Evolutionary conservation across 1,284 basidiomycete genomes (phyloP), one percentile per base, ranked within the genome.

Genomic region (Leccinum subfulvum): DNA sequence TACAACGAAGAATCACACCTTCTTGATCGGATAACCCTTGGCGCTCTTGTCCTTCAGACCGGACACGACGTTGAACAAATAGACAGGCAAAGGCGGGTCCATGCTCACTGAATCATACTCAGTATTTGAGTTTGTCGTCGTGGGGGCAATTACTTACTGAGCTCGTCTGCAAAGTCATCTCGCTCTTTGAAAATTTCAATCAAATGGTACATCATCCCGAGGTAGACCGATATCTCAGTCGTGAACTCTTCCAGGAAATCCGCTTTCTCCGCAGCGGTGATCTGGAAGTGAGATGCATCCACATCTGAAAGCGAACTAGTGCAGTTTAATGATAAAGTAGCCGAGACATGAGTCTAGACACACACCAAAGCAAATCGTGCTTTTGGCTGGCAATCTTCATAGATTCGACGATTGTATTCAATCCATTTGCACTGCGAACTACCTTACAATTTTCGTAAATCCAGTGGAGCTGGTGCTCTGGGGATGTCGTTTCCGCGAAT

Each of bases 11-110:
- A 28, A 53, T 51, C 62, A 41, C 64, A 92, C 94, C 84, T 97
- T 97, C 79, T 97, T 98, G 67, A 97, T 92, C 0, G 96, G 95
- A 75, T 97, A 98, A 2, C 95, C 95, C 73, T 94, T 96, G 4
- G 95, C 92, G 70, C 91, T 93, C 79, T 95, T 95, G 73, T 99
- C 97, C 66, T 95, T 89, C 57, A 99, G 79, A 35, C 89, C 88
- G 18, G 95, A 90, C 9, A 99, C 89, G 59, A 96, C 84, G 61
- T 90, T 90, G 78, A 98, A 93, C 18, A 99, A 82, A 75, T 95
- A 96, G 16, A 97, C 89, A 2, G 97, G 96, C 21, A 99, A 79
- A 8, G 97, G 95, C 3, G 97, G 96, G 59, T 97, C 94, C 76
- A 98, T 83, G 68, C 91, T 90, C 95, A 98, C 95, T 97, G 26